Base-by-base conservation (phyloP, 192 early-diverging fungal genomes). In the Rhizophagus prolifer region DNA sequence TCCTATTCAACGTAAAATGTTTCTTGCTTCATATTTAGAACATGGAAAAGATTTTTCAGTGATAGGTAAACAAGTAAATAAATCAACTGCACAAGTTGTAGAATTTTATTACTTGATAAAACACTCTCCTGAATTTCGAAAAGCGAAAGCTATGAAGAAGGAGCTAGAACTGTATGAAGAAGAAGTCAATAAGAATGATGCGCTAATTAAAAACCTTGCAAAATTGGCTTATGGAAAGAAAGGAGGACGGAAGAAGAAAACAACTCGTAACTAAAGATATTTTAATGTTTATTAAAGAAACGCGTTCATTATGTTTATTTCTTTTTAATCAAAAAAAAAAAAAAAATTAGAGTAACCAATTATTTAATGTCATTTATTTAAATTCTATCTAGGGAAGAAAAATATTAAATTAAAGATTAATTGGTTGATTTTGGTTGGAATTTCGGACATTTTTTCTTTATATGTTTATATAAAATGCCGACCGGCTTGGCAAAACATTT, bases 31-130 rank as follows among this genome's bases (percentile, higher is more conserved):
- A 19, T 76, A 76, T 76, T 25, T 76, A n/a, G 34, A 68, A 59
- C 25, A 76, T 30, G 75, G 65, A 58, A 76, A 76, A 67, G 65
- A 76, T 59, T 76, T 76, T 68, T 2, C 36, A 3, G 10, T 31
- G 8, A 76, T 76, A 58, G 65, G 65, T 36, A 61, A 36, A 58
- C 19, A 58, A 23, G 68, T 34, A 30, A 28, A 60, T 58, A 76
- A 66, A 76, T 36, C 75, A 7, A 68, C 54, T 9, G 61, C 21
- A 16, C 54, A 76, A 34, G 44, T 59, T 12, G 65, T 76, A 14
- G 64, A 76, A 58, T 76, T 68, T 34, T 76, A 76, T 68, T 76
- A 76, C 58, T 68, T 76, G 28, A 58, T 47, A 25, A 76, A 76
- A 41, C 65, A 76, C 28, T 41, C 46, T 23, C 10, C 41, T 16